Percentiles rank a stretch among this genome's conserved stretches.
Conservation (phyloP, 2,329 filamentous ascomycete genomes). For the Aschersonia sp. region DNA sequence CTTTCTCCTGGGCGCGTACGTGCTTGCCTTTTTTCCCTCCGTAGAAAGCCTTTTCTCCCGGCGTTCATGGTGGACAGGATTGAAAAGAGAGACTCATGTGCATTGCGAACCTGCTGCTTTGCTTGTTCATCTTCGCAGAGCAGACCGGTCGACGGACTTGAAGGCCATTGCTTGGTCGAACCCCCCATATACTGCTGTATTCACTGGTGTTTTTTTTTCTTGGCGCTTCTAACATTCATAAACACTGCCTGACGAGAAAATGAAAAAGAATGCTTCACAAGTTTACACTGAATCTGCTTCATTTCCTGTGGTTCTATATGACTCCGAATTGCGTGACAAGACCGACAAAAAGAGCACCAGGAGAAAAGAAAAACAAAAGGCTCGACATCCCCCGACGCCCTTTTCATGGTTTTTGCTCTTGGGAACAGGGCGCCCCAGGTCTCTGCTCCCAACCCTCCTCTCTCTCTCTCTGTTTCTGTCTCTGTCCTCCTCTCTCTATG, state of each 20-base stretch:
- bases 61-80: not conserved
- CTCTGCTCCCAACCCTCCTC: conserved; percentile 7
- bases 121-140: not conserved
- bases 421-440: conserved; percentile 16
- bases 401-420: conserved; percentile 9
- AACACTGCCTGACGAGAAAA: no score
- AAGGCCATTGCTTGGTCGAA: not conserved
- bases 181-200: no score
- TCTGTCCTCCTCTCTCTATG: not conserved
- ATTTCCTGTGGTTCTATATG: no score
- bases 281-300: no score
- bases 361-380: no score
- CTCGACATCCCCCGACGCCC: conserved; percentile 18
- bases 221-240: no score
- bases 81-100: not conserved
- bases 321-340: no score
- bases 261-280: no score
- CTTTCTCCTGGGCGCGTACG: not conserved
- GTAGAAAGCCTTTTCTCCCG: not conserved
- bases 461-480: not conserved
- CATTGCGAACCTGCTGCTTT: not conserved
- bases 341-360: no score
- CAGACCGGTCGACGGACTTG: not conserved
- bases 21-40: not conserved
- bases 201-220: no score